A percentile compares a stretch with the other conserved stretches of the same genome.
These are phyloP conservation scores for Helotiales sp. DNA, from an alignment of 2,329 filamentous ascomycete species.

Conservation along the genomic window DNA sequence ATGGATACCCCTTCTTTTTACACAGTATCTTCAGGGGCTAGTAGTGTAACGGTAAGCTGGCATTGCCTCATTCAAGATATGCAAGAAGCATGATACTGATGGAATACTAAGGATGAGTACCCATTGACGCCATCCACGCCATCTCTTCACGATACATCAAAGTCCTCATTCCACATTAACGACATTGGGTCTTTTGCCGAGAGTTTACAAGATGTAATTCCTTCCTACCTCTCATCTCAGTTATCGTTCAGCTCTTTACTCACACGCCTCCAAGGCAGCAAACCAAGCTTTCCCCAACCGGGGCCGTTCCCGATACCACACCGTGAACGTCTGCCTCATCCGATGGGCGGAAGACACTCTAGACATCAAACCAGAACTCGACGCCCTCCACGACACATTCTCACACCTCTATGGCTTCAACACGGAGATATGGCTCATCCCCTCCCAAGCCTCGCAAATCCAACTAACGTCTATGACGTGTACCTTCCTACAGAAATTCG, in stretches of 20 bases:
- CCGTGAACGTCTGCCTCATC: conserved; percentile 59
- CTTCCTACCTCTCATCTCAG: background rate
- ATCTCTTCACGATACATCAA: conserved; percentile 24
- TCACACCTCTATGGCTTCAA: conserved; percentile 56
- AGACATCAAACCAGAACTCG: conserved; percentile 58
- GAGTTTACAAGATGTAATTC: conserved; percentile 25
- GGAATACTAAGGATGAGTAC: conserved; percentile 10
- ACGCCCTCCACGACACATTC: conserved; percentile 61
- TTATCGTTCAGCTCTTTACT: background rate
- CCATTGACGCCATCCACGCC: conserved; percentile 22
- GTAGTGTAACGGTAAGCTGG: conserved; percentile 18
- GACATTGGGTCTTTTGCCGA: conserved; percentile 25
- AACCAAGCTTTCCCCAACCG: conserved; percentile 52
- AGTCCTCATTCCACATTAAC: conserved; percentile 25
- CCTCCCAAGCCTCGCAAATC: conserved; percentile 59
- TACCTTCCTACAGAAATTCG: conserved; percentile 61
- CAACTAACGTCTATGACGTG: conserved; percentile 53
- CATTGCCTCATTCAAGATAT: background rate
- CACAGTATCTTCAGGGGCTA: conserved; percentile 20
- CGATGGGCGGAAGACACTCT: conserved; percentile 64
- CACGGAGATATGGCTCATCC: conserved; percentile 63
- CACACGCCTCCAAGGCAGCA: conserved; percentile 16
- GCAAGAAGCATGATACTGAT: background rate
- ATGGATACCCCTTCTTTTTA: conserved; percentile 21
- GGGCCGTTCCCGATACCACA: conserved; percentile 57